Evolutionary conservation across 23 red algal genomes (phyloP), one percentile per base, ranked within the genome.

Genomic region (Cyanidiococcus yangmingshanensis): DNA sequence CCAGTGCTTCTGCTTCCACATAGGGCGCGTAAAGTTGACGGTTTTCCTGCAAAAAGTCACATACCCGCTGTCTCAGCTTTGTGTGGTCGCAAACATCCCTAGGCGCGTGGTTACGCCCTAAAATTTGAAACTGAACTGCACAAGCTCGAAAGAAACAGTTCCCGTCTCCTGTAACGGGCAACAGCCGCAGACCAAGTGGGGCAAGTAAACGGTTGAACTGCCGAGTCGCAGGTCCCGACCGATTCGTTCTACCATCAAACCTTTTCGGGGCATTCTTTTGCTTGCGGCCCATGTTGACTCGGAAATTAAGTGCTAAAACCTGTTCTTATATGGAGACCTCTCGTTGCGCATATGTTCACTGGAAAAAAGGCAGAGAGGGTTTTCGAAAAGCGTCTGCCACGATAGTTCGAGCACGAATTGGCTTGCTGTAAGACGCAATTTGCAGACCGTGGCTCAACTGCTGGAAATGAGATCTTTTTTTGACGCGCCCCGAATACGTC

Each of bases 61-160:
- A 71, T 7, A 71, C 63, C 63, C n/a, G n/a, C 27, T 71, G n/a
- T 71, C 63, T 12, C 27, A 71, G 63, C 12, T 25, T 35, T 29
- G 32, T 71, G 27, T 71, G 63, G 32, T 71, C 63, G n/a, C n/a
- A 35, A 25, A 35, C 27, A 12, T 71, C 63, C 27, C 63, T 12
- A 25, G 63, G 63, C 12, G 32, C n/a, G 32, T 71, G n/a, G 27
- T 71, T 35, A 2, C n/a, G 21, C 3, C 63, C 63, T 35, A 32
- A 7, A 25, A 71, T 25, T 30, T 71, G 63, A 25, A 71, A 35
- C 63, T 71, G 63, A 35, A 35, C 63, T 7, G 63, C 21, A 35
- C 63, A 71, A 7, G 63, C 63, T 12, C 63, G 63, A 35, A 71
- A 71, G 63, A 71, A 71, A 35, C 63, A 71, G 63, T 71, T 71